Evolutionary conservation across 768 basidiomycete species (phyloP), one percentile per base, ranked within the genome.

Genomic region (Russula brevipes): DNA sequence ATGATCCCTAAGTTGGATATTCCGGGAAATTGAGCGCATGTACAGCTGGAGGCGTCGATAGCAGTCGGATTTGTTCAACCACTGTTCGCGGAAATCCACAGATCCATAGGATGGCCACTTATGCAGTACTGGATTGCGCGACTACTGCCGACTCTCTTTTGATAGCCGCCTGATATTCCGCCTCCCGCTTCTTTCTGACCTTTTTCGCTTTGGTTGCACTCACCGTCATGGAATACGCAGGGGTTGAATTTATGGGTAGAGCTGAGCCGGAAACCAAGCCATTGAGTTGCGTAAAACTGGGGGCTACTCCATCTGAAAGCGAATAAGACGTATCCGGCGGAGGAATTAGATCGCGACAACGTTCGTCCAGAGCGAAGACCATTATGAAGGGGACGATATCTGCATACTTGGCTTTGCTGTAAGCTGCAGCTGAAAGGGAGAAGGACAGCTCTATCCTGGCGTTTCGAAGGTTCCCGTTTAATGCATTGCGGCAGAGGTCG

Each of bases 221-320:
- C 24, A 24, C 24, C 24, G 24, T 1, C 24, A 24, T 24, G 24
- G 24, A 24, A 24, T 24, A 1, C 5, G 38, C 61, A 46, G 61
- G 56, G 16, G 36, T 63, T 14, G 6, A 8, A 4, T 30, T 0
- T n/a, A 58, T 41, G 1, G 42, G n/a, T 3, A 52, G 24, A 5
- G 50, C 50, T 5, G 9, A 53, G 7, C 11, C 2, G 7, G 16
- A n/a, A 36, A 63, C 45, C 7, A 63, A 9, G 17, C 35, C 11
- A 17, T 35, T 8, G 11, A 63, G 50, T 19, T 6, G 47, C 5
- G 16, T 14, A 16, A 10, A 19, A 9, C 14, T 3, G 3, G 55
- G 42, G 19, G 10, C n/a, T 12, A 53, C 24, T 24, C 45, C 61
- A 9, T 63, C 56, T 31, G 61, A 63, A 47, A 63, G 24, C 16